Evolutionary conservation across 768 basidiomycete genomes (phyloP).

Genomic region (Strobilomyces confusus): DNA sequence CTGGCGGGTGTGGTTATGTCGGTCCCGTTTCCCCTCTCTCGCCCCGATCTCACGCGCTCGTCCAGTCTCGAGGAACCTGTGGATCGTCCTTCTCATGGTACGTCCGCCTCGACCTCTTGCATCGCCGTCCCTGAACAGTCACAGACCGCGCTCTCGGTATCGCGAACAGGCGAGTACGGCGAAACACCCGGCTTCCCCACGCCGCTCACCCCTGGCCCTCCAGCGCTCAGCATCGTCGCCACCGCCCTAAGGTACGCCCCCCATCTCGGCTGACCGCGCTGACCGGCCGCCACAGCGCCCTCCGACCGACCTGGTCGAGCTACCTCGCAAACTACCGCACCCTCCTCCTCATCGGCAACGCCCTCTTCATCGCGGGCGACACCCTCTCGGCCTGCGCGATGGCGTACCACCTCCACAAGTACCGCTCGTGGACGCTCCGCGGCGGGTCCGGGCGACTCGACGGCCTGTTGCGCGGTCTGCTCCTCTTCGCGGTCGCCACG

Average conservation of each 20-base stretch:
- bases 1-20: background rate
- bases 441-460: slow-evolving; percentile 14
- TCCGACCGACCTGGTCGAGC: slow-evolving; percentile 5
- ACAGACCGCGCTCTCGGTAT: too few species aligned
- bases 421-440: slow-evolving; percentile 8
- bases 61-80: slow-evolving; percentile 15
- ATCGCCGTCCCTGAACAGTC: too few species aligned
- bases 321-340: slow-evolving; percentile 3
- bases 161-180: too few species aligned
- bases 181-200: too few species aligned
- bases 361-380: background rate
- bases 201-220: too few species aligned
- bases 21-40: slow-evolving; percentile 10
- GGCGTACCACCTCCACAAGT: slow-evolving; percentile 21
- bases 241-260: slow-evolving; percentile 5
- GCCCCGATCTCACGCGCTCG: slow-evolving; percentile 1
- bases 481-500: slow-evolving; percentile 24
- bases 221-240: slow-evolving; percentile 16
- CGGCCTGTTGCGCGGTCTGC: slow-evolving; percentile 19
- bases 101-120: too few species aligned
- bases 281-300: slow-evolving; percentile 5
- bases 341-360: too few species aligned
- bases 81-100: slow-evolving; percentile 5
- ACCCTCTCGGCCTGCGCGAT: slow-evolving; percentile 17
- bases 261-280: background rate